Conservation (phyloP, 2,329 filamentous ascomycete genomes). For the Phyllosticta citrichinensis region DNA sequence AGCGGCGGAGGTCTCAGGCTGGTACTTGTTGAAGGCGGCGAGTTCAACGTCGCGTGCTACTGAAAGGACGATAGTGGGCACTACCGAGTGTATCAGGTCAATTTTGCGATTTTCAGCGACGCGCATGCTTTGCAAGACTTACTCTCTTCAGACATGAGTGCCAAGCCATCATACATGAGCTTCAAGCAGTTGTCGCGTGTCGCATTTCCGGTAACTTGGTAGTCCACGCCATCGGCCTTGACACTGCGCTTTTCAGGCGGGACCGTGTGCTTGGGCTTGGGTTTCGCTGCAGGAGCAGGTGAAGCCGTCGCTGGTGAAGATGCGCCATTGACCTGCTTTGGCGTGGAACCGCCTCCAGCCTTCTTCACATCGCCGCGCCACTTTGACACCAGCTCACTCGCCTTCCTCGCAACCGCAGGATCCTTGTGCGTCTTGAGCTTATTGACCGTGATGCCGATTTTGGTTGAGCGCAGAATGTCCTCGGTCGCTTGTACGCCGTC, state of each 20-base stretch:
- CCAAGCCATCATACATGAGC: constrained; percentile 88
- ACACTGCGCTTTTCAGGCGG: constrained; percentile 69
- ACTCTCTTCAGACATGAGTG: constrained; percentile 52
- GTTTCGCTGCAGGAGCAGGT: constrained; percentile 43
- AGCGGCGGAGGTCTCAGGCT: constrained; percentile 54
- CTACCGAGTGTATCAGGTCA: constrained; percentile 15
- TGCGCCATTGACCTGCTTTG: constrained; percentile 34
- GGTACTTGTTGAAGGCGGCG: constrained; percentile 61
- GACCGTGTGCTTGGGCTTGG: constrained; percentile 44
- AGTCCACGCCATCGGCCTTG: constrained; percentile 70
- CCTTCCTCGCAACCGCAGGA: constrained; percentile 58
- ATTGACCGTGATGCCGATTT: constrained; percentile 81
- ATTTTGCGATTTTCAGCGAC: neutral
- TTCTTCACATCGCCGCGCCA: constrained; percentile 73
- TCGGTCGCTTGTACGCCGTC: constrained; percentile 75
- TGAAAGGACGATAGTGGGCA: constrained; percentile 56
- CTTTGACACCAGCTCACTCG: constrained; percentile 74
- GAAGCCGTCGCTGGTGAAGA: constrained; percentile 33
- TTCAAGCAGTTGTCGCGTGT: constrained; percentile 79
- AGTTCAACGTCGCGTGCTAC: constrained; percentile 63
- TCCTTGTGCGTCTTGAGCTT: constrained; percentile 76
- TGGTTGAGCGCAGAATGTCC: constrained; percentile 82
- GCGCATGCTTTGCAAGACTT: constrained; percentile 15
- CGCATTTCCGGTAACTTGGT: constrained; percentile 61
- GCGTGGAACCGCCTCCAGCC: constrained; percentile 35